These are phyloP conservation scores for Fusarium xylarioides DNA, from an alignment of 2,329 filamentous ascomycete species.

Conservation along the genomic window DNA sequence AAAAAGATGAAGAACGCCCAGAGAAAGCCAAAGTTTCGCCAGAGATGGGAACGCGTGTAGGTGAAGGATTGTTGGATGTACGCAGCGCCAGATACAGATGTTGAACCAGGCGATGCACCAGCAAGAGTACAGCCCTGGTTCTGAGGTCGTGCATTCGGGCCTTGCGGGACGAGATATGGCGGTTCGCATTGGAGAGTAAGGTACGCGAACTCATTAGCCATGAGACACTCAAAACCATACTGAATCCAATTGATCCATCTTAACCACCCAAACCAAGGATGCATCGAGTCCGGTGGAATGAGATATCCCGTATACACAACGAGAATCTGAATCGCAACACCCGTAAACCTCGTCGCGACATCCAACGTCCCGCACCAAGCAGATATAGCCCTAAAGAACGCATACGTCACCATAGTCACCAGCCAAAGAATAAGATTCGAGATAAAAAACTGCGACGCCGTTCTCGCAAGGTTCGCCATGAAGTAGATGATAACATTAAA, in stretches of 20 bases:
- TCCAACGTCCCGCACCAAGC: constrained; percentile 68
- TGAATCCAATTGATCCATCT: constrained; percentile 74
- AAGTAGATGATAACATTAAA: constrained; percentile 82
- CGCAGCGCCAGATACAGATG: constrained; percentile 60
- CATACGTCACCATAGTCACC: constrained; percentile 65
- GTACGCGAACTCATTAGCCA: constrained; percentile 70
- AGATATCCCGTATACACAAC: constrained; percentile 75
- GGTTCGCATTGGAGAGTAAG: constrained; percentile 67
- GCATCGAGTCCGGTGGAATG: constrained; percentile 64
- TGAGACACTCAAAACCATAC: constrained; percentile 73
- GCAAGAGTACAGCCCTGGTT: constrained; percentile 65
- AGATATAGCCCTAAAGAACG: constrained; percentile 68
- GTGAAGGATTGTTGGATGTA: constrained; percentile 64
- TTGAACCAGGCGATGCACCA: constrained; percentile 56
- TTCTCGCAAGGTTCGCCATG: constrained; percentile 74
- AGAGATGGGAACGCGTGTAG: constrained; percentile 67
- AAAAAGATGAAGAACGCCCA: constrained; percentile 81
- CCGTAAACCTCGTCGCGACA: constrained; percentile 68
- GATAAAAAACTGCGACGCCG: constrained; percentile 74
- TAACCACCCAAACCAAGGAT: constrained; percentile 72
- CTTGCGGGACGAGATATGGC: constrained; percentile 65
- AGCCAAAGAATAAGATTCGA: constrained; percentile 69
- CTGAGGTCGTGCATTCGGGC: constrained; percentile 41
- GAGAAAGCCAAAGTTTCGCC: constrained; percentile 82
- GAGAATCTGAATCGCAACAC: constrained; percentile 67